A percentile compares a stretch with the other conserved stretches of the same genome.
Evolutionary conservation across 495 filamentous ascomycete genomes (phyloP).

Genomic region (Penicillium pancosmium): DNA sequence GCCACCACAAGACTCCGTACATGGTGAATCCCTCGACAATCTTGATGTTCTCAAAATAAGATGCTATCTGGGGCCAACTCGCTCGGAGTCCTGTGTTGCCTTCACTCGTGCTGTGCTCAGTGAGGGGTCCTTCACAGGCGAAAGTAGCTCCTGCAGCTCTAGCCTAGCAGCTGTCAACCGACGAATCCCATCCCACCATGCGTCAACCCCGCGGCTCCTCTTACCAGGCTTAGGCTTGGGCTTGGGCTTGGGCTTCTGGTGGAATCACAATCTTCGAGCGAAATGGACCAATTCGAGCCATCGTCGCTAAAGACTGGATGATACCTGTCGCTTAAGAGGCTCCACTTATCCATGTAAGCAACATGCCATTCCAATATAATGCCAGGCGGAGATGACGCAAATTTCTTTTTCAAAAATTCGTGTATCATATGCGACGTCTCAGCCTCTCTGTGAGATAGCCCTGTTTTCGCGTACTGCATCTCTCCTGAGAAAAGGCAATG

Average conservation of each 20-base stretch:
- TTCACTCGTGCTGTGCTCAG: background rate
- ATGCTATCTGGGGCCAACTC: too few species aligned
- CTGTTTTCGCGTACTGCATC: too few species aligned
- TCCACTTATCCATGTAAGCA: background rate
- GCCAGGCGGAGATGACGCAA: background rate
- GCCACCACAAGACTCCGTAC: background rate
- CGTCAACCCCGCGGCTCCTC: background rate
- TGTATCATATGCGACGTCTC: background rate
- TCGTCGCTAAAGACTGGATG: background rate
- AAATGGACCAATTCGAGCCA: background rate
- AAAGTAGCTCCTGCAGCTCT: background rate
- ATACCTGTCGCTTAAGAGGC: background rate
- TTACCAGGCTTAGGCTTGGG: background rate
- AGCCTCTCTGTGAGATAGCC: background rate
- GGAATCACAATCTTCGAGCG: background rate
- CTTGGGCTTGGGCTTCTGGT: background rate
- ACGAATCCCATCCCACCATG: conserved; percentile 1
- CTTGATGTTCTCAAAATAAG: too few species aligned
- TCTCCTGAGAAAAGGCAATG: too few species aligned
- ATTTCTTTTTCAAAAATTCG: background rate
- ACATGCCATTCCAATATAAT: background rate
- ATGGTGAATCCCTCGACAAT: background rate
- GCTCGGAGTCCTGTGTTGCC: background rate
- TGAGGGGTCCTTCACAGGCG: background rate
- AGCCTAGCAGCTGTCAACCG: background rate